Conservation (phyloP, 2,329 filamentous ascomycete species). For the Botryotinia convoluta region DNA sequence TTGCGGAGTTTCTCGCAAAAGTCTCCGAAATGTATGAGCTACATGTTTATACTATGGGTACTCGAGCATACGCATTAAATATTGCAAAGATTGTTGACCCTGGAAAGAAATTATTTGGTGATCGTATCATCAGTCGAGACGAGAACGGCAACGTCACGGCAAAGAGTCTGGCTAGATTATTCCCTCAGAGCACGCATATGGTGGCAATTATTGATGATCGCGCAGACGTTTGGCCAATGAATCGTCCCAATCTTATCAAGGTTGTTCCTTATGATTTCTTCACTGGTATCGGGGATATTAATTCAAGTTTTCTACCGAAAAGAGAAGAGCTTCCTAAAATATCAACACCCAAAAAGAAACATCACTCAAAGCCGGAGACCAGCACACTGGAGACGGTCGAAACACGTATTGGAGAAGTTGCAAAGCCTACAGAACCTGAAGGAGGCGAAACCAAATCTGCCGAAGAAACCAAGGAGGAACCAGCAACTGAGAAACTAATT, state of each 20-base stretch:
- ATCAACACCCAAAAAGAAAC: constrained; percentile 30
- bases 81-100: constrained; percentile 94
- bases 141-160: constrained; percentile 91
- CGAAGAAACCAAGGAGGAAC: constrained; percentile 9
- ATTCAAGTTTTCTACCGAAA: constrained; percentile 93
- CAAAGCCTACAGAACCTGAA: constrained; percentile 3
- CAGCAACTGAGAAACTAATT: constrained; percentile 20
- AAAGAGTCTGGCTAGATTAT: constrained; percentile 86
- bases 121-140: constrained; percentile 92
- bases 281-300: constrained; percentile 96
- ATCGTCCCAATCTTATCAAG: constrained; percentile 89
- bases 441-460: not conserved
- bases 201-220: constrained; percentile 98
- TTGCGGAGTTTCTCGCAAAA: constrained; percentile 74
- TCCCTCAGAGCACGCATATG: constrained; percentile 98
- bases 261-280: constrained; percentile 97
- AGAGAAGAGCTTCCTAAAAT: constrained; percentile 50
- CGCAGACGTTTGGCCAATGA: constrained; percentile 90
- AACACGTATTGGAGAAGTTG: constrained; percentile 1
- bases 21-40: constrained; percentile 84
- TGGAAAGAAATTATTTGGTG: constrained; percentile 82
- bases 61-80: constrained; percentile 87
- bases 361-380: constrained; percentile 19
- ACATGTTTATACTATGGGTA: constrained; percentile 99
- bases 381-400: constrained; percentile 17